Base-by-base conservation (phyloP, 2,329 filamentous ascomycete species). In the Zymoseptoria passerinii region DNA sequence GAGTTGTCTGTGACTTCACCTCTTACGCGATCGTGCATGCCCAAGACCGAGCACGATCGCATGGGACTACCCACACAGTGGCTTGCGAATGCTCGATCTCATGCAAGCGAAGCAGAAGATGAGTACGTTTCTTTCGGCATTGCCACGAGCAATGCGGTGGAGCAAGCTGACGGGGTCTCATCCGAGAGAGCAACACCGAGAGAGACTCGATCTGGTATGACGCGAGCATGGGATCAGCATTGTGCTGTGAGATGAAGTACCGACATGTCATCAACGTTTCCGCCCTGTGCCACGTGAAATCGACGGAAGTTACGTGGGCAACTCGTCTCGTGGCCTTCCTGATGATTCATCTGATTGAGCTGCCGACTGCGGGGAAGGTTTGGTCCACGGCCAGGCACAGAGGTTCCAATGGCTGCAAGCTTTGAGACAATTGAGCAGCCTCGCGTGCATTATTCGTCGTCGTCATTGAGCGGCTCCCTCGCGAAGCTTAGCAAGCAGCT, bases 261-360 rank as follows among this genome's bases (percentile, higher is more conserved):
- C 35, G 35, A 44, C 13, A 44, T n/a, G 35, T 44, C 35, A 44
- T 44, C 35, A 44, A 44, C n/a, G 10, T 48, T n/a, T n/a, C n/a
- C n/a, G 50, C 50, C 35, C 35, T 28, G 51, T 51, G 50, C 50
- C 35, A 28, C 28, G 51, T 51, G 54, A 50, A 18, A 27, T 23
- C 50, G 40, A 60, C 28, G 56, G 50, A 28, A 54, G 54, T 57
- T 50, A 48, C 49, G 49, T 44, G 35, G 13, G 5, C 35, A 52
- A 23, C 57, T 50, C 58, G 60, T 62, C 57, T 50, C 58, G 60
- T 62, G 60, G 40, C 50, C 19, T 56, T 59, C 54, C 49, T 57
- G 54, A 56, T 54, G 49, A n/a, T n/a, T n/a, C 29, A 44, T 60
- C 44, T 61, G 51, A 57, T 62, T 59, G 56, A 54, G 54, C 51